Evolutionary conservation across 345 rosid species (phyloP), one percentile per base, ranked within the genome.

Genomic region (Eucalyptus cloeziana): DNA sequence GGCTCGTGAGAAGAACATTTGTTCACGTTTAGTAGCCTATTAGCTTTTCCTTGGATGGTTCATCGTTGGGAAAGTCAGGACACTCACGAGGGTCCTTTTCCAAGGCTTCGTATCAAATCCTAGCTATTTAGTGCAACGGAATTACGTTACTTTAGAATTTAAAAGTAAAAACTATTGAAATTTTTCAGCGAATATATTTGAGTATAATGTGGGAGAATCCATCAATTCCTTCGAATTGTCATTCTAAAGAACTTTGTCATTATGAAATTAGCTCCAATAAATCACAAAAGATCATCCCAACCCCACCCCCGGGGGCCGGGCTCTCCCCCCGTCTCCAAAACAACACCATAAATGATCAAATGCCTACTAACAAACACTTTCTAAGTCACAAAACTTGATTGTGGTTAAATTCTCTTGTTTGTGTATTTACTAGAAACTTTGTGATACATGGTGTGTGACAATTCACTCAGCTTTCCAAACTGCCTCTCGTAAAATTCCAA

Each of bases 381-480:
- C 24, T 40, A 37, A 76, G 83, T 40, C 83, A 37, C 47, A 37
- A 76, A 12, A 21, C 83, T 6, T 40, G 45, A 71, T 76, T 40
- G 47, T 11, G 83, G 27, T 37, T 37, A 44, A 3, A 71, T 37
- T 19, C 4, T 37, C 83, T 37, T 7, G 2, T 37, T 71, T 71
- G 45, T 40, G 44, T 33, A 69, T 40, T 40, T 67, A 88, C 88
- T 86, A 17, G 91, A 80, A 24, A 90, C 91, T 31, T 31, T 81
- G 17, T 81, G 37, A 80, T 92, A 92, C 16, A 54, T 40, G 21
- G 51, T 10, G 14, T 30, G 7, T 17, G 89, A 64, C 88, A 93
- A 64, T 90, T 91, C 90, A 30, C 94, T 89, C 21, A 92, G 88
- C 89, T 91, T 93, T 25, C 93, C 94, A 33, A 88, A 87, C 47